Conservation (phyloP, 1,284 basidiomycete species). For the Trametes hirsuta region DNA sequence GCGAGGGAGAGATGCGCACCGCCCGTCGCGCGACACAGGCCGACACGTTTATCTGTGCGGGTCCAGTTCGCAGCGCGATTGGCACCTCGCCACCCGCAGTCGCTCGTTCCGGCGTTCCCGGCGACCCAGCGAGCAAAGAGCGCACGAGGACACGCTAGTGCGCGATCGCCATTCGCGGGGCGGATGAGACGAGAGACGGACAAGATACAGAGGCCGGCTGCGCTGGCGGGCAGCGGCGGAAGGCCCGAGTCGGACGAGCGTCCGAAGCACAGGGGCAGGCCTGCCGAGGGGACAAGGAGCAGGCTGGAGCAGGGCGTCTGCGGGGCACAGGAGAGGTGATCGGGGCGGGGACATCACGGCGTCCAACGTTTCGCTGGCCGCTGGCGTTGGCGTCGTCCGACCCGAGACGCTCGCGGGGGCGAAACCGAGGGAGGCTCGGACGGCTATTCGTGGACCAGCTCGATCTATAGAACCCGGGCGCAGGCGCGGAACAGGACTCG, state of each 20-base stretch:
- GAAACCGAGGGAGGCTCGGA: neutral
- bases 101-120: slow-evolving; percentile 12
- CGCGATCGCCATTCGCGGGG: neutral
- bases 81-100: slow-evolving; percentile 17
- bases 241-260: too few species aligned
- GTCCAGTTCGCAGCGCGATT: neutral
- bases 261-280: neutral
- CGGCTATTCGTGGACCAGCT: neutral
- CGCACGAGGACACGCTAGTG: neutral
- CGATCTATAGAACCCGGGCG: too few species aligned
- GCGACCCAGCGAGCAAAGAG: neutral
- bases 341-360: neutral
- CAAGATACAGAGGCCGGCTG: neutral
- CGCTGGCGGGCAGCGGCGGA: too few species aligned
- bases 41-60: neutral
- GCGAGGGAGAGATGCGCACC: neutral
- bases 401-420: neutral
- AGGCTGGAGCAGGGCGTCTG: neutral
- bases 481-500: too few species aligned
- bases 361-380: neutral
- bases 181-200: neutral
- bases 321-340: neutral
- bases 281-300: neutral
- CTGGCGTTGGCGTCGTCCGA: neutral
- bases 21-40: neutral